phyloP scores from a whole-genome alignment of 208 protist species.

The Leishmania amazonensis region DNA sequence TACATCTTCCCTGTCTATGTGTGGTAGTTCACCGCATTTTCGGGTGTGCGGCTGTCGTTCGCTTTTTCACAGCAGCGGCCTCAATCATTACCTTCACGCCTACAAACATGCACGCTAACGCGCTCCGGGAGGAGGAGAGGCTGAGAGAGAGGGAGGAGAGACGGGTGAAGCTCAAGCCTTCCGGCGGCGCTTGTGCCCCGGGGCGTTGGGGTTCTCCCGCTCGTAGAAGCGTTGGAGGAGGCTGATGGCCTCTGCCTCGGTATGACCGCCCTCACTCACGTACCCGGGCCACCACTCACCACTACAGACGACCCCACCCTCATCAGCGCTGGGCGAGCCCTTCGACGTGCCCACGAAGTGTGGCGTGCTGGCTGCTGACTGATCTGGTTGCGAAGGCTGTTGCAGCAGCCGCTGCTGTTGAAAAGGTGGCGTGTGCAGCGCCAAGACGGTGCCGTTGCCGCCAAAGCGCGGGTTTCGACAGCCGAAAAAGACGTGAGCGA shows the following conservation, averaged over 20 bases:
- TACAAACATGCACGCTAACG: neutral
- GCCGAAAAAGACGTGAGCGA: conserved; percentile 90
- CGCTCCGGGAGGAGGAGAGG: neutral
- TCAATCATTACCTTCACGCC: neutral
- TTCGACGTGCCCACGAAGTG: neutral
- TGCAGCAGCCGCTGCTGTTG: neutral
- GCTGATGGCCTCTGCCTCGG: conserved; percentile 56
- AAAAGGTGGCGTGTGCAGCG: conserved; percentile 45
- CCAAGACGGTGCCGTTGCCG: conserved; percentile 91
- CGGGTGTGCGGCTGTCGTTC: neutral
- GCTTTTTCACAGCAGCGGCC: neutral
- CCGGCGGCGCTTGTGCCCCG: conserved; percentile 64
- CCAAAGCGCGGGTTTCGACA: conserved; percentile 95
- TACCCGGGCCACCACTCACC: conserved; percentile 39
- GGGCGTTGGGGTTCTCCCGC: conserved; percentile 78
- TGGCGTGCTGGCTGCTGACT: neutral
- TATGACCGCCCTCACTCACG: conserved; percentile 67
- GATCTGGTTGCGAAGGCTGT: neutral
- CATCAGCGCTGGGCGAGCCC: neutral
- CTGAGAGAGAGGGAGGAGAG: neutral
- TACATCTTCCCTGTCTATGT: neutral
- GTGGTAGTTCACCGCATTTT: neutral
- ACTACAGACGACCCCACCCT: too few relatives aligned
- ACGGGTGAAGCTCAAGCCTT: conserved; percentile 29
- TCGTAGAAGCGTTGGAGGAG: conserved; percentile 86